Evolutionary conservation across 2,329 filamentous ascomycete genomes (phyloP).

Genomic region (Epichloe sp.): DNA sequence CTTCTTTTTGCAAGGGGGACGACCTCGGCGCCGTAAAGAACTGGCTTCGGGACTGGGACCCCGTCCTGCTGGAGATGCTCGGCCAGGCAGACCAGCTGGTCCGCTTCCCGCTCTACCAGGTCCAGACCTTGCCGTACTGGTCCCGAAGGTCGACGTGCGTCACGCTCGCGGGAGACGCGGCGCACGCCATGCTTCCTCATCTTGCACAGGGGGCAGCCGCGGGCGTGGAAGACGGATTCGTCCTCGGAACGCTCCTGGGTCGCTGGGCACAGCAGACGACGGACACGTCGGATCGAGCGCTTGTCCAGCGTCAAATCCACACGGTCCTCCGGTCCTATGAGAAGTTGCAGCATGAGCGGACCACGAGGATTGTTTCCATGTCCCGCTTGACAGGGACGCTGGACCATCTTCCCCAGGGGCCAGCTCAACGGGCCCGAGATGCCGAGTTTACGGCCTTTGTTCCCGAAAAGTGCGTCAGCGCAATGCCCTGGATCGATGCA

Average conservation of each 20-base stretch:
- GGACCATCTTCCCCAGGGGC: conserved; percentile 4
- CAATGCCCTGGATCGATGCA: conserved; percentile 8
- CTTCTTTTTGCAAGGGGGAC: not conserved
- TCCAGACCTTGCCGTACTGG: conserved; percentile 5
- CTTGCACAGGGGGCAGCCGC: conserved; percentile 15
- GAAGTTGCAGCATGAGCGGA: conserved; percentile 4
- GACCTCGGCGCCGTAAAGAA: not conserved
- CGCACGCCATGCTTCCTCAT: conserved; percentile 12
- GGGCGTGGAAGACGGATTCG: conserved; percentile 13
- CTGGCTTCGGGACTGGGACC: conserved; percentile 4
- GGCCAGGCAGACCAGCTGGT: conserved; percentile 1
- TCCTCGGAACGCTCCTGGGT: conserved; percentile 17
- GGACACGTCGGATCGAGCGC: not conserved
- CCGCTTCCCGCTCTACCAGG: conserved; percentile 5
- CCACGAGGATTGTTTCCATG: conserved; percentile 2
- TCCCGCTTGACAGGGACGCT: conserved; percentile 4
- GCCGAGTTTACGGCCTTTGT: conserved; percentile 2
- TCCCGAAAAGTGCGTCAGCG: conserved; percentile 4
- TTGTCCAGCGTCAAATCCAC: not conserved
- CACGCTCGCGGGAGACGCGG: conserved; percentile 9
- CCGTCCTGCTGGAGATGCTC: conserved; percentile 4
- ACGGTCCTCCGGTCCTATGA: conserved; percentile 4
- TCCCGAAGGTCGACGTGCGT: conserved; percentile 3
- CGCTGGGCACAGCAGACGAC: not conserved
- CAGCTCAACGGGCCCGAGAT: conserved; percentile 6